Percentiles rank a stretch among this genome's conserved stretches.
Evolutionary conservation across 805 yeast species (phyloP).

Genomic region (Candida ulmi): DNA sequence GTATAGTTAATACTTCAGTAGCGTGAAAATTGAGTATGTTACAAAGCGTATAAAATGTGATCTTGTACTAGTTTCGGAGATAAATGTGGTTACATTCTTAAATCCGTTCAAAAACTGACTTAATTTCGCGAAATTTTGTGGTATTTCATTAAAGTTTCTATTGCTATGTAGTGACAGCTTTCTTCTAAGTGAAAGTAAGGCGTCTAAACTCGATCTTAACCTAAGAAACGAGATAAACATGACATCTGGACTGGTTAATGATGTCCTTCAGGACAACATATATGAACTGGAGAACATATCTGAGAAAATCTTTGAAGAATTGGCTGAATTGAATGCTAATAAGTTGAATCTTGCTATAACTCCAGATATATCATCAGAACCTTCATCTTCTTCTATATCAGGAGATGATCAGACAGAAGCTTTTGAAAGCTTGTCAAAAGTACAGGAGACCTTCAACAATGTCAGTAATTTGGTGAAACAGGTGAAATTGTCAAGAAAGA

Average conservation of each 20-base stretch:
- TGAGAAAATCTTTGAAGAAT: slow-evolving; percentile 8
- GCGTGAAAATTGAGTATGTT: too few relatives aligned
- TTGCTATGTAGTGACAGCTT: too few relatives aligned
- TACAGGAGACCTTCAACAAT: not conserved
- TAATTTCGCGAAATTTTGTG: too few relatives aligned
- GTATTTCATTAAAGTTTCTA: too few relatives aligned
- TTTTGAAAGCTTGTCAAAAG: not conserved
- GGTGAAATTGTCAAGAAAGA: not conserved
- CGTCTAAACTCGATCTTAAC: too few relatives aligned
- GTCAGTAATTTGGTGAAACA: not conserved
- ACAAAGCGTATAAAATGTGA: too few relatives aligned
- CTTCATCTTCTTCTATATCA: not conserved
- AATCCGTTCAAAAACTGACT: too few relatives aligned
- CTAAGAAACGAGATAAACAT: too few relatives aligned
- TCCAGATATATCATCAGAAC: not conserved
- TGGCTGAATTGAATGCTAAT: slow-evolving; percentile 12
- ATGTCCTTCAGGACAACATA: slow-evolving; percentile 11
- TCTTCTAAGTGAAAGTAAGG: too few relatives aligned
- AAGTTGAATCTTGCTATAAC: slow-evolving; percentile 1
- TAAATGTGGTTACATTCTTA: too few relatives aligned
- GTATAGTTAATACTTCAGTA: too few relatives aligned
- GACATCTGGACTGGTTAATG: slow-evolving; percentile 15
- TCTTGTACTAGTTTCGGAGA: too few relatives aligned
- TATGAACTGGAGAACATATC: slow-evolving; percentile 8
- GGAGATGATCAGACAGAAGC: not conserved